A percentile compares a stretch with the other conserved stretches of the same genome.
phyloP scores from a whole-genome alignment of 768 basidiomycete genomes.

The Psilocybe cyanescens region DNA sequence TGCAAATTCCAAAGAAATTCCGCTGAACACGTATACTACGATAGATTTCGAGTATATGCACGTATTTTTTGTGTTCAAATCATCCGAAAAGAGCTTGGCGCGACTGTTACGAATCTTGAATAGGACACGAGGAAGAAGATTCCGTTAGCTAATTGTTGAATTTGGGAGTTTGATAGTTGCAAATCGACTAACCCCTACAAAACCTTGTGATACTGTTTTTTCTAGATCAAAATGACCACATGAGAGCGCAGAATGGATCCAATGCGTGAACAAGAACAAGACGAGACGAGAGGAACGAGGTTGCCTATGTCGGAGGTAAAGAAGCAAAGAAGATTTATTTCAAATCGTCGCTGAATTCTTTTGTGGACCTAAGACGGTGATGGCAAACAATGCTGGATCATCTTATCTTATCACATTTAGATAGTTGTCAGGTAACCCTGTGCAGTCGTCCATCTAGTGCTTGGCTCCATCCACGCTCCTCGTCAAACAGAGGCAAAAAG shows the following conservation, averaged over 20 bases:
- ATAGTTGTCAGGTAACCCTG: too few relatives aligned
- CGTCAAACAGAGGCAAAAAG: too few relatives aligned
- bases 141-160: not conserved
- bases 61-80: not conserved
- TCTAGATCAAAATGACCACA: not conserved
- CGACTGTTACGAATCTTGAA: not conserved
- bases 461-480: too few relatives aligned
- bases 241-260: not conserved
- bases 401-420: too few relatives aligned
- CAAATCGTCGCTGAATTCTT: too few relatives aligned
- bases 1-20: constrained; percentile 4
- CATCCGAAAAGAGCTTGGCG: constrained; percentile 1
- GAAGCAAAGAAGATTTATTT: too few relatives aligned
- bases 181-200: not conserved
- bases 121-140: not conserved
- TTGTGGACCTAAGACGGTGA: too few relatives aligned
- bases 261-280: not conserved
- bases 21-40: not conserved
- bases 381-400: too few relatives aligned
- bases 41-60: not conserved
- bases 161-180: not conserved
- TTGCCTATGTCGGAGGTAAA: not conserved
- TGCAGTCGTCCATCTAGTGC: too few relatives aligned
- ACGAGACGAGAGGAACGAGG: not conserved
- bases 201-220: not conserved